Base-by-base conservation (phyloP, 139 green algal genomes). In the Protoeuglena noctilucae region DNA sequence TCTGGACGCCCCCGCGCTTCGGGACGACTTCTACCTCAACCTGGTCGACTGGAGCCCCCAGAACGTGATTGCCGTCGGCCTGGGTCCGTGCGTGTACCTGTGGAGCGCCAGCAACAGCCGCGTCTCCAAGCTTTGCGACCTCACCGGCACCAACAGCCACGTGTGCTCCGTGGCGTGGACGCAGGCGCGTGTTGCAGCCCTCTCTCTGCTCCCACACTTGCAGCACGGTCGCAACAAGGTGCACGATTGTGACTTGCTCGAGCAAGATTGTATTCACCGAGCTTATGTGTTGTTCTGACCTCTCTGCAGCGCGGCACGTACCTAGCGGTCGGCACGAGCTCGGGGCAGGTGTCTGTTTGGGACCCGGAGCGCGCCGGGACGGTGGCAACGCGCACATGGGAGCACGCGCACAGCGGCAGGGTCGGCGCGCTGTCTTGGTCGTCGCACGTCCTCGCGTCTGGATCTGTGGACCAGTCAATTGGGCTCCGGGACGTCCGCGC, bases 11-110 rank as follows among this genome's bases (percentile, higher is more conserved):
- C 85, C 85, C 0, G 60, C 69, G 1, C 62, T 97, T 18, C 75
- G 85, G 21, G 89, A 97, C 66, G 89, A 97, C 67, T 97, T 95
- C 64, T 97, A 97, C 74, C 75, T 97, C 47, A 97, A 97, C 72
- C 71, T 97, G 40, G 88, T 97, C 54, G 89, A 97, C 68, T 97
- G 89, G 89, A 90, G 76, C 1, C 58, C 72, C 6, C 76, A 89
- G 48, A 96, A 97, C 68, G 67, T 89, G 26, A 73, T 96, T 34
- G 88, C 89, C 18, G 89, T 96, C 40, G 88, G 85, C 2, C 70
- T 97, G 40, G 86, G 81, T 30, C 71, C 78, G 9, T 93, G 76
- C 67, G 87, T 96, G 3, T 97, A 97, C 81, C 76, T 97, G 22
- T 97, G 89, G 89, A 87, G 71, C 49, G 89, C 89, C 2, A 80